Evolutionary conservation across 2,329 filamentous ascomycete genomes (phyloP).

Genomic region (Aspergillus ochraceoroseus): DNA sequence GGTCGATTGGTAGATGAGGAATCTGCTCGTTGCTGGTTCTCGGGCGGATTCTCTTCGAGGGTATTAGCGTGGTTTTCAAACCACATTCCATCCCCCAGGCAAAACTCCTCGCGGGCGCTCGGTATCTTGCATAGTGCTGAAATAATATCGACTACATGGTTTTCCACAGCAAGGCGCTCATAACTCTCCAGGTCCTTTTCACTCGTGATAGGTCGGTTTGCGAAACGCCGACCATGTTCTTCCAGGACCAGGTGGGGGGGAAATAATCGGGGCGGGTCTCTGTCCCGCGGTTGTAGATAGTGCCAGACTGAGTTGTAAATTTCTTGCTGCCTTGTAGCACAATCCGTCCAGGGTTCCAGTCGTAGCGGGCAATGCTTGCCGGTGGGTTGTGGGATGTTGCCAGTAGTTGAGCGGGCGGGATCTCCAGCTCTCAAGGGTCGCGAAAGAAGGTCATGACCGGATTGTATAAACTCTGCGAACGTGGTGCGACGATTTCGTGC

Average conservation of each 20-base stretch:
- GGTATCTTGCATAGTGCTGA: background rate
- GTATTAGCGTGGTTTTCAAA: slow-evolving; percentile 10
- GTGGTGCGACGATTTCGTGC: slow-evolving; percentile 2
- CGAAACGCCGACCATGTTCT: slow-evolving; percentile 4
- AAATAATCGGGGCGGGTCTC: background rate
- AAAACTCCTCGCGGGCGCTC: background rate
- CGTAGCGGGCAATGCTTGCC: slow-evolving; percentile 6
- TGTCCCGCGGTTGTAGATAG: background rate
- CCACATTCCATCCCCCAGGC: background rate
- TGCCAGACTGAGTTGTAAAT: slow-evolving; percentile 8
- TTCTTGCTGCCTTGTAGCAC: background rate
- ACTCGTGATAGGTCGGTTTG: slow-evolving; percentile 1
- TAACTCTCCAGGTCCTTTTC: slow-evolving; percentile 3
- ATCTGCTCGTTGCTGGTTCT: background rate
- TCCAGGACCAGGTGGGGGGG: slow-evolving; percentile 3
- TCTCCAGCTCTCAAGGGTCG: slow-evolving; percentile 5
- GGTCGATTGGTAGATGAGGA: too few relatives aligned
- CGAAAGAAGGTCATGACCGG: slow-evolving; percentile 7
- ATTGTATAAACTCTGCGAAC: slow-evolving; percentile 7
- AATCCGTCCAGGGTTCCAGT: slow-evolving; percentile 6
- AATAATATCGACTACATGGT: slow-evolving; percentile 6
- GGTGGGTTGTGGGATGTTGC: slow-evolving; percentile 6
- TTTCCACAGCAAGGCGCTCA: slow-evolving; percentile 8
- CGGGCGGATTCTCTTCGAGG: slow-evolving; percentile 4
- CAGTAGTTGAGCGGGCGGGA: slow-evolving; percentile 2